A percentile compares a stretch with the other conserved stretches of the same genome.
Conservation (phyloP, 305 asterid genomes). For the Fraxinus angustifolia region DNA sequence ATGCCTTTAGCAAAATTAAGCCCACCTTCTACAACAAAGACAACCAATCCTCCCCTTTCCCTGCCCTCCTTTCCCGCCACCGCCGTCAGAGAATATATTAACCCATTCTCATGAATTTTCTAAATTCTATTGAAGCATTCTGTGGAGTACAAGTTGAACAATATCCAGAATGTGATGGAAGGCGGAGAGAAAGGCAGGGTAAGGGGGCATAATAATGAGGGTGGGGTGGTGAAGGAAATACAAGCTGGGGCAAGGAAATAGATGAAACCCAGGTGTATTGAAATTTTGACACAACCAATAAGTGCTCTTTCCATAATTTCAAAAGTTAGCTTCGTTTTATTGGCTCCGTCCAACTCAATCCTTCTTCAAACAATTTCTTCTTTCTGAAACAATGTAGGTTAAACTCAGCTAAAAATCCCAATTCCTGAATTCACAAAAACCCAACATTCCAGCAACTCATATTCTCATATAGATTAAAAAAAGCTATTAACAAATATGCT, state of each 20-base stretch:
- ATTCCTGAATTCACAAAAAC: background rate
- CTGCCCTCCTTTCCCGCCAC: background rate
- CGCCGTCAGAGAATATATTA: background rate
- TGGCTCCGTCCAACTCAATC: background rate
- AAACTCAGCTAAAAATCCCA: constrained; percentile 6
- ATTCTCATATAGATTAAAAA: background rate
- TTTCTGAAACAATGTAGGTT: background rate
- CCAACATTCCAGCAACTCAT: background rate
- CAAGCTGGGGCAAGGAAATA: background rate
- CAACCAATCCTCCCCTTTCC: background rate
- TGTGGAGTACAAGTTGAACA: background rate
- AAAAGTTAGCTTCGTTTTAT: background rate
- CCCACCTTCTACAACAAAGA: background rate
- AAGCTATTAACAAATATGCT: background rate
- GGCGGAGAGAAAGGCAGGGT: background rate
- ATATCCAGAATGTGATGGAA: background rate
- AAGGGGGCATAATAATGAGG: background rate
- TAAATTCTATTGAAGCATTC: background rate
- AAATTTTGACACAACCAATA: background rate
- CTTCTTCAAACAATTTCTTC: background rate
- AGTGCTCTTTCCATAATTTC: background rate
- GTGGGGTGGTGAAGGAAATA: background rate
- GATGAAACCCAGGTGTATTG: background rate
- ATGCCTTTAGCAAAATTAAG: background rate
- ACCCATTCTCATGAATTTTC: background rate